Base-by-base conservation (phyloP, 2,329 filamentous ascomycete species). In the Aspergillus vadensis region DNA sequence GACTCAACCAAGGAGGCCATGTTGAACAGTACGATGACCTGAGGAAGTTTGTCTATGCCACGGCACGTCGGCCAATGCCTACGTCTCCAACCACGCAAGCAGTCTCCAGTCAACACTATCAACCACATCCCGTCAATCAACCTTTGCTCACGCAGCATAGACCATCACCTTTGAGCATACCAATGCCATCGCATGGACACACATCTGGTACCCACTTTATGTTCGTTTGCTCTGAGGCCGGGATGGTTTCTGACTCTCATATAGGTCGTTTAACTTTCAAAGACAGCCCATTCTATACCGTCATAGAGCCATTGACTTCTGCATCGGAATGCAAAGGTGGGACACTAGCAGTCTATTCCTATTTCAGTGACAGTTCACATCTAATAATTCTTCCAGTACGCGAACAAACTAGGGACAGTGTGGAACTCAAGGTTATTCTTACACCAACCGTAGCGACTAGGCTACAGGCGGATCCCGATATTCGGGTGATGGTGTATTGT, bases 401-500 rank as follows among this genome's bases (percentile, higher is more conserved):
- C 63, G 85, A 86, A 65, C 80, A 80, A 62, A 86, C 86, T 50
- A 79, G 85, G 66, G 83, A 87, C 66, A 86, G 81, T 41, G 79
- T 84, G 32, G 79, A 80, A 53, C 85, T 89, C 67, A 74, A 86
- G 79, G 85, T 88, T 70, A 72, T 81, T 7, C 82, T 87, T 57
- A 84, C 83, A 14, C 74, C 83, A 30, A 78, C 83, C 2, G 74
- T 80, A 12, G 81, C 87, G 8, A 76, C 84, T 41, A 82, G 82
- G 49, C 81, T 92, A 52, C 77, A 83, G 25, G 74, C 76, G 7
- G 87, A 94, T 63, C 80, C 82, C n/a, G 83, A 83, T 12, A 78
- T 89, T 69, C 85, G 88, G 53, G 82, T 97, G 44, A 89, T 97
- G 85, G 82, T 97, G 4, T 97, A 96, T 72, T 96, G 92, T 70